Percentiles rank a stretch among this genome's conserved stretches.
Evolutionary conservation across 345 rosid species (phyloP).

Genomic region (Durio zibethinus): DNA sequence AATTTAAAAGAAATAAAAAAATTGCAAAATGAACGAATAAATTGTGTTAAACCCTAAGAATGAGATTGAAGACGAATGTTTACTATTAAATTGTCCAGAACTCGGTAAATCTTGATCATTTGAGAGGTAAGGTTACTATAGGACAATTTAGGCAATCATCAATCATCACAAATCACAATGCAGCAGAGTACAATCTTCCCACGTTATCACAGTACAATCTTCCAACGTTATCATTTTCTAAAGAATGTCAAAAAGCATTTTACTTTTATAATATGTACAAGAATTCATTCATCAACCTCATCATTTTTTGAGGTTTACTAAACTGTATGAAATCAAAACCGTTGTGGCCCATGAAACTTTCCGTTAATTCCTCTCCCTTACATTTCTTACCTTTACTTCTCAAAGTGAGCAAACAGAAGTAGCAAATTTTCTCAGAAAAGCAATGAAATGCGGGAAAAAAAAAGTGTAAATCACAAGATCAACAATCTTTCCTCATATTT

Average conservation of each 20-base stretch:
- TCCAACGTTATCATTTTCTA: not conserved
- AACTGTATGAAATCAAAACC: not conserved
- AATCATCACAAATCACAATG: no score
- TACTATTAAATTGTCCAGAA: no score
- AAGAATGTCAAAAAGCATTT: not conserved
- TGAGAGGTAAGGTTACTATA: not conserved
- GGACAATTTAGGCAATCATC: not conserved
- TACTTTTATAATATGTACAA: not conserved
- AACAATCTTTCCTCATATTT: constrained; percentile 13
- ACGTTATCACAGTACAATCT: not conserved
- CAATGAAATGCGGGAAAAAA: not conserved
- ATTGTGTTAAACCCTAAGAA: no score
- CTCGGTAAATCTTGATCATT: not conserved
- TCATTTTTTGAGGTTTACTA: not conserved
- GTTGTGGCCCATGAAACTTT: not conserved
- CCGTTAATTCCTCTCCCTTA: not conserved
- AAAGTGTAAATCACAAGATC: not conserved
- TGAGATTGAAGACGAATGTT: no score
- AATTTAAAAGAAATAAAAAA: no score
- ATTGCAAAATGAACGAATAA: no score
- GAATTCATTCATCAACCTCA: not conserved
- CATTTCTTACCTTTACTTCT: constrained; percentile 17
- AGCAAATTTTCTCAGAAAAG: constrained; percentile 15
- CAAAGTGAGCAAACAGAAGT: constrained; percentile 16
- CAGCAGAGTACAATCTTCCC: no score